phyloP scores from a whole-genome alignment of 495 filamentous ascomycete species.

The Evernia prunastri region DNA sequence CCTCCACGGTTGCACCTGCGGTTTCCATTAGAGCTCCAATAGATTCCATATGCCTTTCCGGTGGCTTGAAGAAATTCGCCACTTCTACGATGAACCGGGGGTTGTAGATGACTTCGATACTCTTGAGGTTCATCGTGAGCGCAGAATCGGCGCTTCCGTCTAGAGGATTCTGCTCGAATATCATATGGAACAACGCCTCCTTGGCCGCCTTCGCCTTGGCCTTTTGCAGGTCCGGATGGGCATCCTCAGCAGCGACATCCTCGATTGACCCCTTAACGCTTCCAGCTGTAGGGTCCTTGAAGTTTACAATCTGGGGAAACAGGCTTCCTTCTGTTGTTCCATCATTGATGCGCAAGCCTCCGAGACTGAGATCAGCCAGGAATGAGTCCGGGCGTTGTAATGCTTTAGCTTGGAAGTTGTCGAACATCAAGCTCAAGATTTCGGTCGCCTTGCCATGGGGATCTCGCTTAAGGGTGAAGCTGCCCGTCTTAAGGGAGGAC shows the following conservation, averaged over 20 bases:
- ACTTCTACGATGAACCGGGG: constrained; percentile 85
- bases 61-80: constrained; percentile 89
- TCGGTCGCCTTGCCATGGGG: constrained; percentile 74
- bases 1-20: constrained; percentile 90
- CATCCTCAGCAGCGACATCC: constrained; percentile 48
- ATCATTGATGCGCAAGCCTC: constrained; percentile 88
- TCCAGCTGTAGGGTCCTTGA: constrained; percentile 69
- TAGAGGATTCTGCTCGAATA: constrained; percentile 90
- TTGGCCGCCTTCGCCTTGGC: constrained; percentile 45
- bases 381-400: constrained; percentile 85
- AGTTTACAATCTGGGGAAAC: constrained; percentile 86
- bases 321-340: constrained; percentile 86
- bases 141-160: constrained; percentile 87
- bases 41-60: constrained; percentile 95
- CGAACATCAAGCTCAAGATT: constrained; percentile 84
- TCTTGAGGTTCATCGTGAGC: constrained; percentile 84
- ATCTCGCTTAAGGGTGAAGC: constrained; percentile 84
- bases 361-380: constrained; percentile 79
- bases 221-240: constrained; percentile 33
- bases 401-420: constrained; percentile 82
- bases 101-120: constrained; percentile 95
- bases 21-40: constrained; percentile 90
- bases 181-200: constrained; percentile 79
- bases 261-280: constrained; percentile 52
- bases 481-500: constrained; percentile 80